phyloP scores from a whole-genome alignment of 2,329 filamentous ascomycete genomes.

The Fusarium solani-melongenae region DNA sequence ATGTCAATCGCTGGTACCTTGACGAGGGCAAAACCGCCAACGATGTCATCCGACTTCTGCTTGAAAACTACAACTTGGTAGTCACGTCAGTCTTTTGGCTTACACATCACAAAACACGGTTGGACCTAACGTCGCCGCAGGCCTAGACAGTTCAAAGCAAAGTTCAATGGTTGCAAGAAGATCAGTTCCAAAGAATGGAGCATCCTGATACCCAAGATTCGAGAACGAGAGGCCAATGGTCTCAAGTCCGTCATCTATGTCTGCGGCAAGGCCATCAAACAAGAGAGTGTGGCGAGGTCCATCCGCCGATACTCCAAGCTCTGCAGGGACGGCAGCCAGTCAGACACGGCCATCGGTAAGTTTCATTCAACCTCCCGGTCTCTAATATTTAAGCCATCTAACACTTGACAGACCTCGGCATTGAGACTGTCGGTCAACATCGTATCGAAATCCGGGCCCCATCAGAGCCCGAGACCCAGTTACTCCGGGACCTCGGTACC shows the following conservation, averaged over 20 bases:
- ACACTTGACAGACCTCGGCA: neutral
- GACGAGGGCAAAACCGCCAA: neutral
- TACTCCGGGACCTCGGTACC: neutral
- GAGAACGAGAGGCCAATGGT: neutral
- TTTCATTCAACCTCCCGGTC: neutral
- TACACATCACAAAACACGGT: neutral
- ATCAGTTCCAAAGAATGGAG: conserved; percentile 1
- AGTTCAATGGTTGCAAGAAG: conserved; percentile 1
- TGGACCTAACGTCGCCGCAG: neutral
- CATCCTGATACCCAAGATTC: conserved; percentile 5
- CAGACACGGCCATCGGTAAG: neutral
- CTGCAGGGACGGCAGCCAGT: neutral
- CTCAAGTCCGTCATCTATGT: neutral
- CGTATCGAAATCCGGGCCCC: neutral
- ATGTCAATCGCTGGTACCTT: neutral
- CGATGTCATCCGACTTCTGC: neutral
- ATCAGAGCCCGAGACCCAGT: neutral
- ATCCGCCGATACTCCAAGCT: neutral
- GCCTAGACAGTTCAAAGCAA: neutral
- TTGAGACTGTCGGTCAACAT: neutral
- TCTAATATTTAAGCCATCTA: neutral
- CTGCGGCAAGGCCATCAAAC: neutral
- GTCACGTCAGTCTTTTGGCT: neutral
- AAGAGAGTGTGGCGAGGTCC: neutral
- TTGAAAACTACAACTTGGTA: neutral